These are phyloP conservation scores for Talaromyces trachyspermus DNA, from an alignment of 495 filamentous ascomycete genomes.

Conservation along the genomic window DNA sequence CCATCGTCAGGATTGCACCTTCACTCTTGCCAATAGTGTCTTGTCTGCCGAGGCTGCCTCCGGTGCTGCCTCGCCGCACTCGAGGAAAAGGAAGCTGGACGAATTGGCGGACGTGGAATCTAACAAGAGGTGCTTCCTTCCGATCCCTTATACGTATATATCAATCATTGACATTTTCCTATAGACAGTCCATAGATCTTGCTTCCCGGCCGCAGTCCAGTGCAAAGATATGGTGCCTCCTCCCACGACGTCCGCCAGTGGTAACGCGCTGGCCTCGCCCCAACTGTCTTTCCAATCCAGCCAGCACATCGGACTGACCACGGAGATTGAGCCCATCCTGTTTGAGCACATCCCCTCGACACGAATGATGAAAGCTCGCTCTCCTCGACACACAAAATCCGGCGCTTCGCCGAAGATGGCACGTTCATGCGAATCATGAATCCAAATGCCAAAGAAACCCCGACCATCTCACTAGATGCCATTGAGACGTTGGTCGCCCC, in stretches of 20 bases:
- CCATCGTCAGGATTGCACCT: slow-evolving; percentile 49
- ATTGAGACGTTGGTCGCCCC: slow-evolving; percentile 79
- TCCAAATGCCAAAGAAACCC: slow-evolving; percentile 26
- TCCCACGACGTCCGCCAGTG: neutral
- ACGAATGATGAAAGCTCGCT: slow-evolving; percentile 34
- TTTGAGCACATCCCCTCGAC: slow-evolving; percentile 38
- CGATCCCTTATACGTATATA: slow-evolving; percentile 3
- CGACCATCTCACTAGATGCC: slow-evolving; percentile 59
- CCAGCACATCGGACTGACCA: slow-evolving; percentile 47
- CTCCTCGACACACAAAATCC: slow-evolving; percentile 39
- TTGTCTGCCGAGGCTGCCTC: slow-evolving; percentile 9
- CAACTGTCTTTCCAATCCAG: slow-evolving; percentile 37
- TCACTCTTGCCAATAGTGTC: slow-evolving; percentile 22
- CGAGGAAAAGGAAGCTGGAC: slow-evolving; percentile 64
- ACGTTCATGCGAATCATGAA: slow-evolving; percentile 65
- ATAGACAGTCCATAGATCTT: slow-evolving; percentile 5
- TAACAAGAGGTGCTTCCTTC: slow-evolving; percentile 35
- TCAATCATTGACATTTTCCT: neutral
- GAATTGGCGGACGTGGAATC: slow-evolving; percentile 28
- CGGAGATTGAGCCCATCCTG: slow-evolving; percentile 44
- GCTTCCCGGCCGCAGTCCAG: neutral
- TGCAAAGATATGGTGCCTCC: slow-evolving; percentile 6
- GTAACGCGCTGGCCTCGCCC: slow-evolving; percentile 1
- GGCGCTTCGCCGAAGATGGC: slow-evolving; percentile 73
- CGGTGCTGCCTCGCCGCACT: slow-evolving; percentile 33